Conservation (phyloP, 345 rosid species). For the Linum usitatissimum region DNA sequence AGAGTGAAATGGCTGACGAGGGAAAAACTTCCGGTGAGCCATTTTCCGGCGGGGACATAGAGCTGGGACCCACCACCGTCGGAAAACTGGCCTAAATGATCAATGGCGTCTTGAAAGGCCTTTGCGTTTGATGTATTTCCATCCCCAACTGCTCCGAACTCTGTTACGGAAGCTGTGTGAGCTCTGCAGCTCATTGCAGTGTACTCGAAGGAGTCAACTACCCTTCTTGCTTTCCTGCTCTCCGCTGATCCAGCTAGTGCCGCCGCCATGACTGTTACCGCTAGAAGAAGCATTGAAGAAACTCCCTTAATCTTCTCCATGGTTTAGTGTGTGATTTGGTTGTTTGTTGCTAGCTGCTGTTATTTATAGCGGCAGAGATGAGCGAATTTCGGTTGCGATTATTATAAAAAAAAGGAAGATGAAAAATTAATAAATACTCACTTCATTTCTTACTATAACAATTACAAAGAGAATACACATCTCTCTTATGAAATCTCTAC, state of each 20-base stretch:
- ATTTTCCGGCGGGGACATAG: slow-evolving; percentile 67
- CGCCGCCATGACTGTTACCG: slow-evolving; percentile 14
- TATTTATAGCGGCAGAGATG: too few species aligned
- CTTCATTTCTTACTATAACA: too few species aligned
- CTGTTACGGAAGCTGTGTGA: slow-evolving; percentile 69
- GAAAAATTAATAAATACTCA: too few species aligned
- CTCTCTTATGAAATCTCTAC: too few species aligned
- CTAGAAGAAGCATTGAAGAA: background rate
- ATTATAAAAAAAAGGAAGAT: too few species aligned
- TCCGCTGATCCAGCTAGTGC: slow-evolving; percentile 26
- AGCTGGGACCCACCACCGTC: slow-evolving; percentile 78
- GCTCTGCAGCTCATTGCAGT: slow-evolving; percentile 64
- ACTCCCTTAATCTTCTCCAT: slow-evolving; percentile 14
- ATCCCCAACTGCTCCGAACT: slow-evolving; percentile 84
- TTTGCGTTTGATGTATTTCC: slow-evolving; percentile 70
- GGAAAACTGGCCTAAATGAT: slow-evolving; percentile 42
- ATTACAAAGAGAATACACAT: too few species aligned
- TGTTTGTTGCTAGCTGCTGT: too few species aligned
- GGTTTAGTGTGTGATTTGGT: too few species aligned
- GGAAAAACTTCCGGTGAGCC: slow-evolving; percentile 82
- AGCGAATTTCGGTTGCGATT: too few species aligned
- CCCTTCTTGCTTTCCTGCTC: slow-evolving; percentile 23
- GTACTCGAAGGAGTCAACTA: slow-evolving; percentile 44
- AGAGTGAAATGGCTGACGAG: slow-evolving; percentile 82
- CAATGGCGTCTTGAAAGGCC: slow-evolving; percentile 61